These are phyloP conservation scores for Suillus spraguei DNA, from an alignment of 768 basidiomycete genomes.

Conservation along the genomic window DNA sequence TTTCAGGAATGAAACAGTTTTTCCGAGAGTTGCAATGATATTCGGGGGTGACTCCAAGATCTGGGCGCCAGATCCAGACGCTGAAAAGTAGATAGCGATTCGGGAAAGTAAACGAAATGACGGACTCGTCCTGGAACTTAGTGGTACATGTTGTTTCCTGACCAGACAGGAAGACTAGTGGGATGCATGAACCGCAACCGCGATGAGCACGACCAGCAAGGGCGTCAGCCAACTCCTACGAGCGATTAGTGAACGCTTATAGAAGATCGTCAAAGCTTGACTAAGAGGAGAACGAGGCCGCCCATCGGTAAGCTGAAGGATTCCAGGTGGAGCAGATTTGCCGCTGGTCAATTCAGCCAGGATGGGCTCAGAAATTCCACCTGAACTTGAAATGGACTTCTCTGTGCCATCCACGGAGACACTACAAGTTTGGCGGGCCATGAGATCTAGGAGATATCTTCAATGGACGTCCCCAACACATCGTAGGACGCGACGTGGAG, in stretches of 20 bases:
- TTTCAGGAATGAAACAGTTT: constrained; percentile 35
- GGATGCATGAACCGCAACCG: constrained; percentile 68
- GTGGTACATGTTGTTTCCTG: constrained; percentile 53
- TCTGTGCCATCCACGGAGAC: constrained; percentile 29
- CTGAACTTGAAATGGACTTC: constrained; percentile 20
- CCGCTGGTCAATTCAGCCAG: constrained; percentile 11
- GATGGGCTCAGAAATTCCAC: background rate
- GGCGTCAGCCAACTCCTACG: constrained; percentile 72
- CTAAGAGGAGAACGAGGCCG: constrained; percentile 54
- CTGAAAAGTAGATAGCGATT: constrained; percentile 40
- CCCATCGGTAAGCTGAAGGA: constrained; percentile 52
- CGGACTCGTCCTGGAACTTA: constrained; percentile 38
- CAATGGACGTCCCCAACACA: constrained; percentile 72
- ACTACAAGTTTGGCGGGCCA: constrained; percentile 42
- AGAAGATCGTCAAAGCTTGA: constrained; percentile 74
- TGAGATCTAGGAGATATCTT: constrained; percentile 78
- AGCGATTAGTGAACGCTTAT: constrained; percentile 66
- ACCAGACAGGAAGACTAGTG: constrained; percentile 61
- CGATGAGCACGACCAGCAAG: constrained; percentile 52
- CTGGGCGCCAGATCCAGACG: constrained; percentile 33
- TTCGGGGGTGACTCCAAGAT: constrained; percentile 58
- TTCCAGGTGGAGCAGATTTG: constrained; percentile 11
- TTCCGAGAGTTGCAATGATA: constrained; percentile 49
- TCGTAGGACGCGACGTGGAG: constrained; percentile 58
- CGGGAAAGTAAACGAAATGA: constrained; percentile 59